These are phyloP conservation scores for Scedosporium aurantiacum DNA, from an alignment of 2,329 filamentous ascomycete species.

Conservation along the genomic window DNA sequence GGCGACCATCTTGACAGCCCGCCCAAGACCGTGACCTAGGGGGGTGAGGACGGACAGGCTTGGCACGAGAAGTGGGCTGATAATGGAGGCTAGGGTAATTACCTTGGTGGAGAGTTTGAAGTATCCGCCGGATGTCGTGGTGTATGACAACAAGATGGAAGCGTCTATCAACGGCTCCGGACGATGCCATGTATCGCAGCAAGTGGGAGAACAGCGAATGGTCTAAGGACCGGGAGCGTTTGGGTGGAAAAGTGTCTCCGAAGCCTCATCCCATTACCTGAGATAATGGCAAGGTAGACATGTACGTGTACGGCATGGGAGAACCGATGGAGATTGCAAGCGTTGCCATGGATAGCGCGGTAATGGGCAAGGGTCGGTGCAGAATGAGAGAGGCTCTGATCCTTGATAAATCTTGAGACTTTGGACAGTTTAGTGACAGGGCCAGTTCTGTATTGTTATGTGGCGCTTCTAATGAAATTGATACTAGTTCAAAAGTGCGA, in stretches of 20 bases:
- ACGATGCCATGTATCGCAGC: conserved; percentile 12
- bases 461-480: too few species aligned
- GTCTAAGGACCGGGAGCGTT: conserved; percentile 16
- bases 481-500: too few species aligned
- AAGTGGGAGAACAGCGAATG: conserved; percentile 11
- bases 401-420: too few species aligned
- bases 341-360: conserved; percentile 9
- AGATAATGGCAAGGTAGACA: conserved; percentile 12
- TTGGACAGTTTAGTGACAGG: too few species aligned
- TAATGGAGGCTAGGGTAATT: conserved; percentile 10
- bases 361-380: too few species aligned
- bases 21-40: conserved; percentile 15
- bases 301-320: conserved; percentile 10
- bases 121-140: conserved; percentile 13
- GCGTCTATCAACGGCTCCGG: conserved; percentile 12
- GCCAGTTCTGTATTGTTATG: too few species aligned
- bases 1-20: conserved; percentile 14
- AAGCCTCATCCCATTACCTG: conserved; percentile 11
- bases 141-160: conserved; percentile 12
- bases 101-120: conserved; percentile 13
- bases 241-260: conserved; percentile 16
- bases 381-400: too few species aligned
- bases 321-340: conserved; percentile 10
- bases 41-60: conserved; percentile 13
- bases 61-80: conserved; percentile 12